phyloP scores from a whole-genome alignment of 257 asterid genomes.

The Cynanchum wilfordii region DNA sequence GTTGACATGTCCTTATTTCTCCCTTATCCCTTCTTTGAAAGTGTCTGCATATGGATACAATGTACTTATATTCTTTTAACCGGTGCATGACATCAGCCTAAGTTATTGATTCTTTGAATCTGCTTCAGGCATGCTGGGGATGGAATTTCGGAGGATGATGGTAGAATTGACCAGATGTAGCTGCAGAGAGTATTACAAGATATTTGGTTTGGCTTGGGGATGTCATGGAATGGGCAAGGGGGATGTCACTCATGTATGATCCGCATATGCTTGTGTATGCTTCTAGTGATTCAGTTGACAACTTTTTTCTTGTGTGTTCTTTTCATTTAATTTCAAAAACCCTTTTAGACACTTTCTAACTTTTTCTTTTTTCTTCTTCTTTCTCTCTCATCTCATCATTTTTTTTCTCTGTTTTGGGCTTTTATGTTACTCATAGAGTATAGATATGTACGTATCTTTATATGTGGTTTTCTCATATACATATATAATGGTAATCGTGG shows the following conservation, averaged over 20 bases:
- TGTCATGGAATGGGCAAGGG: constrained; percentile 13
- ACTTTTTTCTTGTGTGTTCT: constrained; percentile 1
- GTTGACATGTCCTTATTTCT: neutral
- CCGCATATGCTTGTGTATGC: constrained; percentile 26
- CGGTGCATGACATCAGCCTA: neutral
- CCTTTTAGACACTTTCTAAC: neutral
- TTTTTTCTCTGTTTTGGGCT: neutral
- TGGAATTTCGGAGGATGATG: constrained; percentile 52
- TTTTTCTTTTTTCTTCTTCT: neutral
- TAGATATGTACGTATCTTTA: neutral
- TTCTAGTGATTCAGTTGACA: neutral
- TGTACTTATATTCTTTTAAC: too few relatives aligned
- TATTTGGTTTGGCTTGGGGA: constrained; percentile 22
- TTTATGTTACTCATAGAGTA: neutral
- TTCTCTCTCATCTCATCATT: neutral
- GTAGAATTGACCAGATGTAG: constrained; percentile 43
- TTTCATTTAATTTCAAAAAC: neutral
- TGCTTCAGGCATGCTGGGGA: constrained; percentile 69
- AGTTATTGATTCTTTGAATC: constrained; percentile 2
- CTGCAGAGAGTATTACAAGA: constrained; percentile 16
- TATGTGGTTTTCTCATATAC: neutral
- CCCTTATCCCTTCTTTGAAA: neutral
- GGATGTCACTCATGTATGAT: constrained; percentile 26
- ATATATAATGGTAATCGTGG: neutral
- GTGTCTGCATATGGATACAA: neutral